Evolutionary conservation across 257 asterid species (phyloP).

Genomic region (Nemophila menziesii): DNA sequence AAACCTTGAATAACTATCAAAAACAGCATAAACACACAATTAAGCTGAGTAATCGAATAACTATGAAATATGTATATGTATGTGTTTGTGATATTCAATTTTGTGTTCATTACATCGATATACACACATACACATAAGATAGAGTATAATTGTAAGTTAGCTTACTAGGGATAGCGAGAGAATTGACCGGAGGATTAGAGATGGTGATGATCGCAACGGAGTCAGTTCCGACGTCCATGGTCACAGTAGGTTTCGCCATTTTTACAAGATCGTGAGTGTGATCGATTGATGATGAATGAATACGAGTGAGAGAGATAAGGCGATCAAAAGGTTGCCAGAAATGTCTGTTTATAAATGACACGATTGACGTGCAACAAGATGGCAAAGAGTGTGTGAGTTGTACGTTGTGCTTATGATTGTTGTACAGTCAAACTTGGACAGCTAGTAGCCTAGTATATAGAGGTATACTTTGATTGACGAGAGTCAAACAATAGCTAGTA

Average conservation of each 20-base stretch:
- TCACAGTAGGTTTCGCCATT: constrained; percentile 41
- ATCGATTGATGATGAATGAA: background rate
- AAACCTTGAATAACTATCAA: constrained; percentile 55
- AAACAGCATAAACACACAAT: background rate
- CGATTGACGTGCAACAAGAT: too few relatives aligned
- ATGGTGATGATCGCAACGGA: constrained; percentile 78
- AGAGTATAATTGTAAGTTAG: background rate
- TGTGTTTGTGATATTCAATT: background rate
- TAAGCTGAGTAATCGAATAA: background rate
- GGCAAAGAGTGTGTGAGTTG: background rate
- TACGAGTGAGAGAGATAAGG: background rate
- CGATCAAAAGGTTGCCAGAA: background rate
- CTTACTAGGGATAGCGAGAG: constrained; percentile 66
- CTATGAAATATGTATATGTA: background rate
- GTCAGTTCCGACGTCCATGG: constrained; percentile 84
- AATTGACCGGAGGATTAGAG: constrained; percentile 79
- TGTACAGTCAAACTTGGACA: background rate
- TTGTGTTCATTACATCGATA: too few relatives aligned
- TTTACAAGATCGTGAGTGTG: background rate
- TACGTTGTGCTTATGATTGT: background rate
- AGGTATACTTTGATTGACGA: too few relatives aligned
- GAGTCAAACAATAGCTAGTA: too few relatives aligned
- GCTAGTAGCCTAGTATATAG: too few relatives aligned
- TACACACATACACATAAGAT: too few relatives aligned
- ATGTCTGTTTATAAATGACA: too few relatives aligned